Base-by-base conservation (phyloP, 2,329 filamentous ascomycete genomes). In the Harringtonia lauricola region DNA sequence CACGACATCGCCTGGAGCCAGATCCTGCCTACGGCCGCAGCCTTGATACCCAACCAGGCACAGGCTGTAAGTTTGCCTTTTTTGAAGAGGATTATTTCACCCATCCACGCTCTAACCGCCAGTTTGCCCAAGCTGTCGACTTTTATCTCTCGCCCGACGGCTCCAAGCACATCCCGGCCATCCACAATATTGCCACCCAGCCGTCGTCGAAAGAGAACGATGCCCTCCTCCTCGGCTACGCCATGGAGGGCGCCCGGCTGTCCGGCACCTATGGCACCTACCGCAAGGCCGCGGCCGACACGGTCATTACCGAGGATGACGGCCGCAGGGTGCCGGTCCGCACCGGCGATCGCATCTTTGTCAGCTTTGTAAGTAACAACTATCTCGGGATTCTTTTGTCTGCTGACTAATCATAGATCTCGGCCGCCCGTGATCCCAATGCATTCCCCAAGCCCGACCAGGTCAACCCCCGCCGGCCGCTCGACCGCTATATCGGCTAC, bases 1-100 rank as follows among this genome's bases (percentile, higher is more conserved):
- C 69, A 78, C 21, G 80, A 88, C 41, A 77, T 88, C 48, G 77
- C 82, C 0, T 86, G 79, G 75, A 72, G 72, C 21, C 79, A 86
- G 55, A 71, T 88, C 33, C 54, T 88, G 39, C 83, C 84, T 0
- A 79, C 79, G 0, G 76, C 79, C 1, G 72, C 71, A 4, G 74
- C 79, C 2, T 73, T 83, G 59, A 78, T 85, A 8, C 79, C 84
- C 1, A 84, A 78, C 53, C 81, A 88, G 57, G 79, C 75, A 2
- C 76, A 84, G 54, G 67, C 83, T 53, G 73, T 79, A 61, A 61
- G 70, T 64, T 39, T 2, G 31, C 10, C 8, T 24, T 18, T 31
- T 12, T 39, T 8, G n/a, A n/a, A n/a, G n/a, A n/a, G n/a, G 12
- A 10, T 17, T 10, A 15, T 35, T 9, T 4, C 5, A 19, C 19